These are phyloP conservation scores for Flaveria sonorensis DNA, from an alignment of 129 eudicot genomes.

Conservation along the genomic window DNA sequence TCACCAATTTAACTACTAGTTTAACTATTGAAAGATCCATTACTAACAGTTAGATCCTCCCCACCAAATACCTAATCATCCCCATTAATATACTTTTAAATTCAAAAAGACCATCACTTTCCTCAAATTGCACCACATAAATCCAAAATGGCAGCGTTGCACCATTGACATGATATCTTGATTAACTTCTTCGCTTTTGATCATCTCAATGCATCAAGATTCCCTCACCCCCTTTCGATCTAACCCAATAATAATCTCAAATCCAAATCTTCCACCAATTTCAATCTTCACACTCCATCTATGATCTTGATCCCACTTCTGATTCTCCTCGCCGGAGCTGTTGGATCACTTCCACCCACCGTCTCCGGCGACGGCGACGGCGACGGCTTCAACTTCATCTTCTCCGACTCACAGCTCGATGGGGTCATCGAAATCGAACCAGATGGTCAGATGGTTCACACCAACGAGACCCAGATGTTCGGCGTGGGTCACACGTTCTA, in stretches of 20 bases:
- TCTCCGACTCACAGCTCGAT: constrained; percentile 37
- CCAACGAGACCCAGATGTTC: constrained; percentile 31
- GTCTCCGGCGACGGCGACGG: neutral
- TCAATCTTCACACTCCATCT: neutral
- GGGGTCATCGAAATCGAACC: constrained; percentile 41
- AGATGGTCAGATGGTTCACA: constrained; percentile 27
- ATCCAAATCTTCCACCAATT: neutral
- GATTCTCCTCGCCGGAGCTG: constrained; percentile 14
- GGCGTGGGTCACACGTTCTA: constrained; percentile 56
- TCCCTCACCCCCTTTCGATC: neutral
- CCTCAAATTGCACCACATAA: constrained; percentile 3
- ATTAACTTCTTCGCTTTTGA: neutral
- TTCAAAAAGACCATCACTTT: neutral
- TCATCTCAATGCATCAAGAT: neutral
- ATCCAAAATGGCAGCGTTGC: neutral
- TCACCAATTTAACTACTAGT: too few species aligned
- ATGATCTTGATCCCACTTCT: constrained; percentile 16
- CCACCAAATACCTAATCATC: neutral
- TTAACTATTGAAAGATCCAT: neutral
- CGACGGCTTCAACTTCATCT: constrained; percentile 38
- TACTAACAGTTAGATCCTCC: neutral
- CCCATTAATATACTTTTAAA: neutral
- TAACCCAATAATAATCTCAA: neutral
- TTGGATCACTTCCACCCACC: neutral
- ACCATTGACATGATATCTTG: neutral